These are phyloP conservation scores for Microdochium paspali DNA, from an alignment of 2,329 filamentous ascomycete genomes.

Conservation along the genomic window DNA sequence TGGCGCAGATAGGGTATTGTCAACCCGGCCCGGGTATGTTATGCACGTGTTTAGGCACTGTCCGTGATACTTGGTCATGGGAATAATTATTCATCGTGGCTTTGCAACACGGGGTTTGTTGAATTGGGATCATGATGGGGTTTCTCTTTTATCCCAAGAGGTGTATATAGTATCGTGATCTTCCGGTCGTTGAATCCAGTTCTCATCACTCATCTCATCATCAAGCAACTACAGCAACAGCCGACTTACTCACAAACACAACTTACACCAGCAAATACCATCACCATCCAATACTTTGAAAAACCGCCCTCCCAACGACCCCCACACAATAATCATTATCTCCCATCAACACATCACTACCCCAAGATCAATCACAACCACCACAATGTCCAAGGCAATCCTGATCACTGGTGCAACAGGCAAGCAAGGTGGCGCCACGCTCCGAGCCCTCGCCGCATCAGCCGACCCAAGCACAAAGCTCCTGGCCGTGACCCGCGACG, in stretches of 20 bases:
- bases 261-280: background rate
- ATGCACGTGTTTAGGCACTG: no score
- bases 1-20: no score
- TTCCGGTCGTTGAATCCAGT: background rate
- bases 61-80: no score
- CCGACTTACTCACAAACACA: background rate
- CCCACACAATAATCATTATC: background rate
- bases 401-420: slow-evolving; percentile 26
- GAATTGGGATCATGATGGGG: background rate
- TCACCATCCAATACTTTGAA: background rate
- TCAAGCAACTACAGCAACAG: background rate
- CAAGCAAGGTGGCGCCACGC: slow-evolving; percentile 25
- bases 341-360: background rate
- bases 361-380: background rate
- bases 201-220: background rate
- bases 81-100: no score
- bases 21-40: no score
- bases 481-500: slow-evolving; percentile 50
- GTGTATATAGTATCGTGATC: background rate
- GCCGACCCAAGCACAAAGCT: slow-evolving; percentile 33
- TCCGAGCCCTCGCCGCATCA: slow-evolving; percentile 16
- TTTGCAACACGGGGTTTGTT: no score
- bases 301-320: background rate
- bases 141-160: background rate
- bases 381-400: slow-evolving; percentile 8